Base-by-base conservation (phyloP, 306 rosid genomes). In the Dalbergia oliveri region DNA sequence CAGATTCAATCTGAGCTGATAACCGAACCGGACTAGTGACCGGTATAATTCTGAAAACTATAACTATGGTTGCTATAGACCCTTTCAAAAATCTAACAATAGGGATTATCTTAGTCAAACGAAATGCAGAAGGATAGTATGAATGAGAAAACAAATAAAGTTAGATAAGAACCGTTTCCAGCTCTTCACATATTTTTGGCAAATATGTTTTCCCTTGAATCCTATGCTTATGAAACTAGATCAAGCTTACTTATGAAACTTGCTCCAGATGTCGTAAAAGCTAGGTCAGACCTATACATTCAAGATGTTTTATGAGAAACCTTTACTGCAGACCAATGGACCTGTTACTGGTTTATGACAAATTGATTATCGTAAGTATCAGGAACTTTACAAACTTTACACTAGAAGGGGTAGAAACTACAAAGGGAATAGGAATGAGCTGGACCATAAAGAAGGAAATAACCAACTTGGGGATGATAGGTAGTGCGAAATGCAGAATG, bases 221-320 rank as follows among this genome's bases (percentile, higher is more conserved):
- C 53, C 35, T n/a, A 72, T 18, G 35, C 77, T 35, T 18, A 12
- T 63, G 23, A 21, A 21, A 21, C 23, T 21, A 21, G 23, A 21
- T 21, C 23, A 21, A 21, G 23, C 23, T 21, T 0, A 21, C 23
- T 21, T 21, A 21, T 21, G 12, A 78, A 13, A 77, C 56, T 4
- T 8, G 75, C 33, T 41, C 54, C 33, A 11, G 16, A 39, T 66
- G 21, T 66, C 19, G 72, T 8, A 56, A 69, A 43, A 44, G n/a
- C 33, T 15, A 57, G 18, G 12, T 56, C 49, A 26, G 60, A 78
- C 73, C 57, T 14, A n/a, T 13, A 66, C 5, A 31, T 77, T 77
- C 31, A 56, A 37, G 9, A 18, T 67, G 41, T 50, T 19, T 6
- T 16, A 57, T 21, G 3, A 56, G 39, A 7, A 18, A 70, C 16